Evolutionary conservation across 163 green algal species (phyloP).

Genomic region (Scenedesmus sp.): DNA sequence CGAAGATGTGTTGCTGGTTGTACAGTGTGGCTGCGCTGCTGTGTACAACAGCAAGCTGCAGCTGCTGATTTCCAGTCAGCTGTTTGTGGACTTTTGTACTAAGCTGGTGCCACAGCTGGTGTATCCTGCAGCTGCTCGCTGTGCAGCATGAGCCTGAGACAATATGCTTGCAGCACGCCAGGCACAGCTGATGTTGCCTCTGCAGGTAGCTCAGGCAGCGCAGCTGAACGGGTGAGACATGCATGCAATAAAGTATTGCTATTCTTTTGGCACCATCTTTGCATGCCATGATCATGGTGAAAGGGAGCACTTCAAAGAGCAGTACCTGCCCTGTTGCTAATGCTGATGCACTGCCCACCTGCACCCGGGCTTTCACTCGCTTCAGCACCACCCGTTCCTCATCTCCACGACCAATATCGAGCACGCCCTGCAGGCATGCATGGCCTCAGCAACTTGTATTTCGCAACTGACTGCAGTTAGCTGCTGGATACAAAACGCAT

Average conservation of each 20-base stretch:
- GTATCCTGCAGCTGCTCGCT: background rate
- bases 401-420: constrained; percentile 6
- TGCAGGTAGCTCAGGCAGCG: background rate
- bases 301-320: background rate
- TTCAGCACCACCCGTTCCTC: constrained; percentile 82
- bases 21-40: background rate
- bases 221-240: background rate
- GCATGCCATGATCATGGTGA: background rate
- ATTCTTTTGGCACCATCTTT: background rate
- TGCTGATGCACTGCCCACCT: constrained; percentile 55
- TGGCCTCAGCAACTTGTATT: background rate
- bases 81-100: background rate
- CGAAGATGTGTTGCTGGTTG: background rate
- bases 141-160: background rate
- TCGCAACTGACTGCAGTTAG: constrained; percentile 5
- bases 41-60: background rate
- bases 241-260: background rate
- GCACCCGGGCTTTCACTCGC: constrained; percentile 74
- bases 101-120: background rate
- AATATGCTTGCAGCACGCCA: background rate
- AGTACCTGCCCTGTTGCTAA: background rate
- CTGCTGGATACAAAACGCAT: constrained; percentile 4
- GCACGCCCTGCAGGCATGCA: constrained; percentile 22
- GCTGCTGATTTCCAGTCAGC: background rate
- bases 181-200: background rate